These are phyloP conservation scores for Phytophthora colocasiae DNA, from an alignment of 352 stramenopile genomes.

Conservation along the genomic window DNA sequence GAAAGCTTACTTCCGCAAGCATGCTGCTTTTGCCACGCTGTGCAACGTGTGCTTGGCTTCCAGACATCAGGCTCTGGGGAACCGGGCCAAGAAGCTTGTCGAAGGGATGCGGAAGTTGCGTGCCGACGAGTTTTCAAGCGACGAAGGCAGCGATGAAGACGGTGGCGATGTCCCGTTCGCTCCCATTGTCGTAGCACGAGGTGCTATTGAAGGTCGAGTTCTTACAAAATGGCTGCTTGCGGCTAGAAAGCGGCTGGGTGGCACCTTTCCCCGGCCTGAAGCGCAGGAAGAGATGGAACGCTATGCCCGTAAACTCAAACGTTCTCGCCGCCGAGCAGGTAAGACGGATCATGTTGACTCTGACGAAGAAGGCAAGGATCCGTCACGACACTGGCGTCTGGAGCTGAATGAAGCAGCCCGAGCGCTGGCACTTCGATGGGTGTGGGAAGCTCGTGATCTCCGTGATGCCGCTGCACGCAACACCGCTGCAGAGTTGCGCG, in stretches of 20 bases:
- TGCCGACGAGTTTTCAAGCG: constrained; percentile 93
- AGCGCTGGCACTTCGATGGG: constrained; percentile 77
- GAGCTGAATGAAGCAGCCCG: constrained; percentile 86
- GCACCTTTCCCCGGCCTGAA: constrained; percentile 89
- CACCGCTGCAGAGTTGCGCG: constrained; percentile 63
- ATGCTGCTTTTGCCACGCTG: constrained; percentile 93
- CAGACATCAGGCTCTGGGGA: constrained; percentile 27
- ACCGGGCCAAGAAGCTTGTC: constrained; percentile 24
- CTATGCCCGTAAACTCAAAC: constrained; percentile 85
- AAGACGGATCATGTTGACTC: constrained; percentile 76
- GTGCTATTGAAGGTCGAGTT: constrained; percentile 91
- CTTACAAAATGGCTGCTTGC: constrained; percentile 96
- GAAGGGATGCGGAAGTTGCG: constrained; percentile 73
- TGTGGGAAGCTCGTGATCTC: constrained; percentile 80
- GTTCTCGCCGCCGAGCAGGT: constrained; percentile 80
- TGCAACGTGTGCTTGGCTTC: constrained; percentile 92
- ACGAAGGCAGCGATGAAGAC: constrained; percentile 84
- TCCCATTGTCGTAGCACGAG: constrained; percentile 91
- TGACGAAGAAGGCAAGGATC: constrained; percentile 74
- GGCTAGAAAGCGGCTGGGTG: constrained; percentile 91
- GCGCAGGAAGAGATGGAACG: constrained; percentile 91
- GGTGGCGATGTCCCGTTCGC: constrained; percentile 86
- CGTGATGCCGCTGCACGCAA: constrained; percentile 54
- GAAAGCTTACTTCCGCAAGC: constrained; percentile 97
- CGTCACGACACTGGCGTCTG: constrained; percentile 74